phyloP scores from a whole-genome alignment of 768 basidiomycete genomes.

The Calocybe cyanea region DNA sequence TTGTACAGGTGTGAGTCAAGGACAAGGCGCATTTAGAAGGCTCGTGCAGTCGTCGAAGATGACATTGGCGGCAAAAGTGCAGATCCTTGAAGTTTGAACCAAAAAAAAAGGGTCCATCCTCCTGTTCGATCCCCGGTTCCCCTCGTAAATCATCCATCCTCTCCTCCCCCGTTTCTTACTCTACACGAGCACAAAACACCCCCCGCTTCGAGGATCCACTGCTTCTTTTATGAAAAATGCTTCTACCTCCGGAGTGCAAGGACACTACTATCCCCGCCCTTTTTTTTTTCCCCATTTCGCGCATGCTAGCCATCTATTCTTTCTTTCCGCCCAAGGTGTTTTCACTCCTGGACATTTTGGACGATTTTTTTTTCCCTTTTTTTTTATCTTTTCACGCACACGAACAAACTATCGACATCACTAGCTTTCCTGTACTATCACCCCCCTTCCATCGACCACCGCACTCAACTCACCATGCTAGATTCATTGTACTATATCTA shows the following conservation, averaged over 20 bases:
- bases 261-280: conserved; percentile 5
- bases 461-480: neutral
- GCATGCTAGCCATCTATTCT: conserved; percentile 23
- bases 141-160: neutral
- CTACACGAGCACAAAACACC: no score
- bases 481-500: conserved; percentile 1
- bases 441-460: conserved; percentile 7
- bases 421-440: conserved; percentile 15
- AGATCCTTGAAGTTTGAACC: conserved; percentile 13
- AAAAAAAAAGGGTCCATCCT: no score
- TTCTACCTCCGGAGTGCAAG: conserved; percentile 5
- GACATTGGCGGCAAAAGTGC: conserved; percentile 10
- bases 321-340: neutral
- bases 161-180: no score
- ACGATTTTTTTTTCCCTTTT: neutral
- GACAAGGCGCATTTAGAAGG: conserved; percentile 25
- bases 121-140: neutral
- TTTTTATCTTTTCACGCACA: neutral
- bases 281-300: no score
- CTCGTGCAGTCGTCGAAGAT: conserved; percentile 27
- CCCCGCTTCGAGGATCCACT: conserved; percentile 4
- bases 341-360: conserved; percentile 4
- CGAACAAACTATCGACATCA: conserved; percentile 17
- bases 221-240: conserved; percentile 8
- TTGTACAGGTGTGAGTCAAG: conserved; percentile 15